Evolutionary conservation across 2,329 filamentous ascomycete species (phyloP), one percentile per base, ranked within the genome.

Genomic region (Apiospora aurea): DNA sequence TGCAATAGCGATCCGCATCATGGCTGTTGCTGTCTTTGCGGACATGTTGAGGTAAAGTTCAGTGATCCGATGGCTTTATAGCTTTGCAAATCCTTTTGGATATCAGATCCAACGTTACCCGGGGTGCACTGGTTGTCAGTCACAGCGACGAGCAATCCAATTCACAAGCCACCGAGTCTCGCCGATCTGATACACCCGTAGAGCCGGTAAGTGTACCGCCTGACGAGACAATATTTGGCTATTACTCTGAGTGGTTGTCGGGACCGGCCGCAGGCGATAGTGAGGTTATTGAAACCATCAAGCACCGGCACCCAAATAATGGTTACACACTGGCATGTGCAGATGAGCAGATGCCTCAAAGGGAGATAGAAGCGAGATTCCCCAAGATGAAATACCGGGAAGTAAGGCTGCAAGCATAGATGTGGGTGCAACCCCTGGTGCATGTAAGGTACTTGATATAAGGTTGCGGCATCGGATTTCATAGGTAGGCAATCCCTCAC

Each of bases 1-100:
- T 75, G 89, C 90, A 75, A 92, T 86, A 66, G 89, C 89, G 76
- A 92, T 85, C 78, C 88, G 86, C 85, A 91, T 90, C 80, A 85
- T 88, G 73, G 78, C 77, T 73, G 75, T 74, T 11, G 74, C 73
- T 77, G 74, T n/a, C 73, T 70, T 77, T 70, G 43, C 77, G 34
- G 71, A 75, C 69, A 72, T 69, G 51, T 64, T 72, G 51, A 70
- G 66, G 43, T n/a, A 41, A 3, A n/a, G 57, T 8, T 24, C 29
- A 24, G 18, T 18, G 21, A 41, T 41, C 5, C 11, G 18, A n/a
- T 41, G 34, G 34, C 34, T 64, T 64, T 64, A 64, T 64, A 64
- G 21, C 21, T 11, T 64, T 41, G 57, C 21, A 14, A 69, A 29
- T 16, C 24, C 18, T 46, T 29, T 43, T 57, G 43, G 57, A 71